Conservation (phyloP, 2,329 filamentous ascomycete species). For the Chaetomium sp. region DNA sequence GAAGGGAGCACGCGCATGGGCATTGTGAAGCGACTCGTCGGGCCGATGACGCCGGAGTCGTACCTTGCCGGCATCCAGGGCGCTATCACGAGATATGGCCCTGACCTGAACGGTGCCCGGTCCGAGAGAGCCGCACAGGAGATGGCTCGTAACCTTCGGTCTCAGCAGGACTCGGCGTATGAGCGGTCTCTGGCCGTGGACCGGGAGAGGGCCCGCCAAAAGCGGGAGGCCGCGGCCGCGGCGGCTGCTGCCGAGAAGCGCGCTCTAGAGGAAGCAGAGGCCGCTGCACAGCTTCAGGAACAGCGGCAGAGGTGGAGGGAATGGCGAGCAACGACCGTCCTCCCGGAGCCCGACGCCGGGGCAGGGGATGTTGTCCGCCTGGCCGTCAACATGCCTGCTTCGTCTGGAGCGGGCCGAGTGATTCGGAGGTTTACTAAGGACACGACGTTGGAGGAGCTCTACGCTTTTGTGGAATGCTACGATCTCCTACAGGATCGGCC, state of each 20-base stretch:
- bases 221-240: slow-evolving; percentile 66
- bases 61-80: slow-evolving; percentile 69
- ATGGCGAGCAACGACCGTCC: slow-evolving; percentile 67
- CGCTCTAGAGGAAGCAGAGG: slow-evolving; percentile 54
- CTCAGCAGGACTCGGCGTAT: slow-evolving; percentile 88
- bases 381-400: slow-evolving; percentile 56
- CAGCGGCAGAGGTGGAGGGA: slow-evolving; percentile 62
- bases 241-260: slow-evolving; percentile 60
- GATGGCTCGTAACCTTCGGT: slow-evolving; percentile 70
- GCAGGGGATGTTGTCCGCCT: slow-evolving; percentile 67
- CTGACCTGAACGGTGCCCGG: slow-evolving; percentile 68
- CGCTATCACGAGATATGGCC: slow-evolving; percentile 68
- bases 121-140: slow-evolving; percentile 73
- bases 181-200: slow-evolving; percentile 86
- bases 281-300: slow-evolving; percentile 44
- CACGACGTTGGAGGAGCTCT: slow-evolving; percentile 79
- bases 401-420: slow-evolving; percentile 61
- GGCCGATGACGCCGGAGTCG: slow-evolving; percentile 61
- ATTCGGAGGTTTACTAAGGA: slow-evolving; percentile 65
- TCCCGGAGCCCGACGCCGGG: slow-evolving; percentile 57
- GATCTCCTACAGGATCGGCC: slow-evolving; percentile 47
- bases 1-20: slow-evolving; percentile 85
- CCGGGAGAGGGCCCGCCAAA: slow-evolving; percentile 71
- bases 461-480: slow-evolving; percentile 93
- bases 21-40: slow-evolving; percentile 71